Evolutionary conservation across 2,329 filamentous ascomycete species (phyloP).

Genomic region (Pseudocercospora macadamiae): DNA sequence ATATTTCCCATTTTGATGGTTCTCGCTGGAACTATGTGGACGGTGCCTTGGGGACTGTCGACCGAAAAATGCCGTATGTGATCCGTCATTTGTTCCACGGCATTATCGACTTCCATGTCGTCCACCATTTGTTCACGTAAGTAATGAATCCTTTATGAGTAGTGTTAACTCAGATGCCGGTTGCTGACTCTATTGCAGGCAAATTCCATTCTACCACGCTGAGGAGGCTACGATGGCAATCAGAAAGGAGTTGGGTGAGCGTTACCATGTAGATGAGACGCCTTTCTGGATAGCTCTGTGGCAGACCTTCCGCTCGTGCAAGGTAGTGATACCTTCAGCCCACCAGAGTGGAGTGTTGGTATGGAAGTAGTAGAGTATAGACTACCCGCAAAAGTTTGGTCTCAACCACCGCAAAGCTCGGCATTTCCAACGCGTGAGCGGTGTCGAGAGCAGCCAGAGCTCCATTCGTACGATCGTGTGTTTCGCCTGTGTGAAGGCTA

Average conservation of each 20-base stretch:
- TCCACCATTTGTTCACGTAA: slow-evolving; percentile 54
- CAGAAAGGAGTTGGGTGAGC: slow-evolving; percentile 57
- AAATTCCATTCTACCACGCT: slow-evolving; percentile 64
- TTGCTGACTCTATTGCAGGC: slow-evolving; percentile 11
- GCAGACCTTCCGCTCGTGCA: slow-evolving; percentile 77
- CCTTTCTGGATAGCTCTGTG: slow-evolving; percentile 78
- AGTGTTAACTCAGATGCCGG: not conserved
- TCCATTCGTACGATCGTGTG: too few relatives aligned
- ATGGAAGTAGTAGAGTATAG: slow-evolving; percentile 11
- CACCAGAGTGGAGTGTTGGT: slow-evolving; percentile 5
- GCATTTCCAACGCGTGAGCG: too few relatives aligned
- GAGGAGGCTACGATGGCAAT: slow-evolving; percentile 46
- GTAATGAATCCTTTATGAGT: slow-evolving; percentile 39
- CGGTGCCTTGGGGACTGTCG: slow-evolving; percentile 65
- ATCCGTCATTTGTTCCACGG: slow-evolving; percentile 68
- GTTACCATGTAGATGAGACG: slow-evolving; percentile 45
- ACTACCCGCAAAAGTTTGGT: too few relatives aligned
- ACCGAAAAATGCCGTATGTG: slow-evolving; percentile 67
- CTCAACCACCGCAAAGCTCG: too few relatives aligned
- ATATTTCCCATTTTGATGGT: slow-evolving; percentile 61
- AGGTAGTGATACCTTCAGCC: slow-evolving; percentile 88
- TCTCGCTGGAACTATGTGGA: slow-evolving; percentile 65
- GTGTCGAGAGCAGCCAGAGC: too few relatives aligned
- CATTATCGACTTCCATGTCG: slow-evolving; percentile 66
- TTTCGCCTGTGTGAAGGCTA: too few relatives aligned